Base-by-base conservation (phyloP, 768 basidiomycete species). In the Suillus variegatus region DNA sequence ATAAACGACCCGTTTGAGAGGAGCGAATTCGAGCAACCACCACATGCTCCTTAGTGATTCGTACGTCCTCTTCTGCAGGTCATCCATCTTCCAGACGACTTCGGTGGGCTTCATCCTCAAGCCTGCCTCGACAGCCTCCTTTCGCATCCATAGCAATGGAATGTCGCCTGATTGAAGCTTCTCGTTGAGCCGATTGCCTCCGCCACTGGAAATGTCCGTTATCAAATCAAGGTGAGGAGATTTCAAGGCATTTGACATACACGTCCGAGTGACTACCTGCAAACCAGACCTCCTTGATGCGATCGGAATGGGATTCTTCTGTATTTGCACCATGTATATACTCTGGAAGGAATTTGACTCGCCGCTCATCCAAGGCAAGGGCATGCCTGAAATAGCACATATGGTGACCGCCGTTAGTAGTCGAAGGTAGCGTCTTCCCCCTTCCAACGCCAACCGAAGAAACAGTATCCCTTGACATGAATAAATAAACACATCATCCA, bases 291-390 rank as follows among this genome's bases (percentile, higher is more conserved):
- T 82, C 81, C 65, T 79, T 80, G 38, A 81, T 60, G 65, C 6
- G 14, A 25, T 51, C 32, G 32, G 32, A 32, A 32, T 32, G 32
- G 5, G 32, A 32, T 32, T 6, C 32, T 51, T 25, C 32, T 32
- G 49, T 13, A 25, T 22, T 22, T 22, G 1, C 13, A 20, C 75
- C 78, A 28, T 78, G 70, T 0, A 70, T 79, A 56, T 80, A 82
- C 63, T 84, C 82, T 0, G 83, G 83, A 2, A 81, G 65, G 65
- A 83, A 84, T 56, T 83, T 84, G 49, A 83, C 82, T 7, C 84
- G 76, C 32, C 77, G 72, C 52, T 84, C 84, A 63, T 84, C 83
- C 36, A 84, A 70, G 0, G 84, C 83, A 6, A 84, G 72, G 1
- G 83, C 83, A 67, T 84, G 83, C 4, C 82, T 77, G 65, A 84